Evolutionary conservation across 2,329 filamentous ascomycete species (phyloP), one percentile per base, ranked within the genome.

Genomic region (Aspergillus cejpii): DNA sequence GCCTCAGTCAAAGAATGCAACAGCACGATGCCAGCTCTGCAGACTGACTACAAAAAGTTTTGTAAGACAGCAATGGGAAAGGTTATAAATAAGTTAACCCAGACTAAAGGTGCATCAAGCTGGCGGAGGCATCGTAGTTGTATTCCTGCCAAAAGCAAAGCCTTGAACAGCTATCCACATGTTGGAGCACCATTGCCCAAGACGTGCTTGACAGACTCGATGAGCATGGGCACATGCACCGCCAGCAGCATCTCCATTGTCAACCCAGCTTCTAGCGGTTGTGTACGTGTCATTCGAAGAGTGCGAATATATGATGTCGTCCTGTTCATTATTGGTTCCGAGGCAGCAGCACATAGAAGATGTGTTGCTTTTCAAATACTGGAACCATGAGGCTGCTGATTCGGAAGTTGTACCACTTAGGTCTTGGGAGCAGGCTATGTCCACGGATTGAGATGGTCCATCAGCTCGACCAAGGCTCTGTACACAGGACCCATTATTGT

Each of bases 261-360:
- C 43, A 28, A 36, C 3, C 17, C 36, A 44, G 37, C 42, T 44
- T 10, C 39, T 38, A 5, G 51, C 51, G 19, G 51, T 54, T 7
- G 33, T 27, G 37, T 52, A 54, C 5, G 51, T 54, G 2, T 54
- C 51, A 29, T 48, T 41, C 10, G 47, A 52, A 11, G 41, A 14
- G 7, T 45, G 50, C 8, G 47, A 47, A 28, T 47, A 41, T 11
- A 46, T 17, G 23, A 10, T 14, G 10, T 39, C 27, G n/a, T 47
- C 38, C 10, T 36, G 39, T 21, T 45, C 45, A 15, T 41, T 12
- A 7, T 27, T 15, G 19, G 8, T 20, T 15, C 38, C 36, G 19
- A 39, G 33, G 34, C 47, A 48, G 19, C 49, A 53, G 26, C 27
- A 37, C 14, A 48, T 39, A 29, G 29, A 47, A 24, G 20, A 49